These are phyloP conservation scores for Saposhnikovia divaricata DNA, from an alignment of 129 eudicot genomes.

Conservation along the genomic window DNA sequence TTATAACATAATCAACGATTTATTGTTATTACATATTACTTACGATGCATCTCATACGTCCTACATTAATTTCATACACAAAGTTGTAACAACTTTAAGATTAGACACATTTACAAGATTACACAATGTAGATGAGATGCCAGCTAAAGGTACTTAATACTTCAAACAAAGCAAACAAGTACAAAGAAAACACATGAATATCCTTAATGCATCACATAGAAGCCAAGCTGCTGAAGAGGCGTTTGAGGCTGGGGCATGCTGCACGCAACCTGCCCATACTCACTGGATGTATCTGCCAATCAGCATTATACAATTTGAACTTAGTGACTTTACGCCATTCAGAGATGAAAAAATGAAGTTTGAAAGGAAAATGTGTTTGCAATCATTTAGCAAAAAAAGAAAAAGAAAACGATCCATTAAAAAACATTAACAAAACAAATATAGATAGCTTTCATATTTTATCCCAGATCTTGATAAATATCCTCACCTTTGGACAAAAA, in stretches of 20 bases:
- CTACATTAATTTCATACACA: neutral
- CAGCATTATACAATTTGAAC: neutral
- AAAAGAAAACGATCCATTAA: neutral
- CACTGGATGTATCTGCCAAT: constrained; percentile 41
- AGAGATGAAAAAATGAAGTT: neutral
- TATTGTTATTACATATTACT: constrained; percentile 4
- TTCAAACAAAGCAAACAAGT: neutral
- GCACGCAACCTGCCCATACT: constrained; percentile 59
- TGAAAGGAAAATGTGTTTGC: neutral
- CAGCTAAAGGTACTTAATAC: neutral
- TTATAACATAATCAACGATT: neutral
- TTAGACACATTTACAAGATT: neutral
- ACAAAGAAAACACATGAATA: neutral
- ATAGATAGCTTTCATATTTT: neutral
- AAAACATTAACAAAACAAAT: neutral
- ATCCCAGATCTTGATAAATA: neutral
- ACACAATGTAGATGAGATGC: neutral
- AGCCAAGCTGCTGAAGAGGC: constrained; percentile 33
- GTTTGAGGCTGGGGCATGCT: constrained; percentile 79
- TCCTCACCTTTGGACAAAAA: constrained; percentile 70
- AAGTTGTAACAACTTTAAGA: neutral
- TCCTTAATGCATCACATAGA: constrained; percentile 21
- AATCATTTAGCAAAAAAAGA: neutral
- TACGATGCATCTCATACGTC: neutral
- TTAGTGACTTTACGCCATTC: neutral